Base-by-base conservation (phyloP, 2,329 filamentous ascomycete genomes). In the Diaporthe citri region DNA sequence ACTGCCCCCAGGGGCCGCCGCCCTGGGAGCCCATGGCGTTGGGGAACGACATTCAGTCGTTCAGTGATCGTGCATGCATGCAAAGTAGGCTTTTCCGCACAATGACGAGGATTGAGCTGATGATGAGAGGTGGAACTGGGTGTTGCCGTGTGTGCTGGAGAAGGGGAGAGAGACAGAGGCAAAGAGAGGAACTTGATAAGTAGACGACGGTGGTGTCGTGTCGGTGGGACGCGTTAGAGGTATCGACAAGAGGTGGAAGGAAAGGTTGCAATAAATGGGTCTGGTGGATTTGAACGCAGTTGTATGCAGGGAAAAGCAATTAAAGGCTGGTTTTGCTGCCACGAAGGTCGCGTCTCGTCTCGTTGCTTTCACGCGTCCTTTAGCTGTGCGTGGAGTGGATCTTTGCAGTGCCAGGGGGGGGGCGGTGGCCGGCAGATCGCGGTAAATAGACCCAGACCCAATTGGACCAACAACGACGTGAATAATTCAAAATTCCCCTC, bases 11-110 rank as follows among this genome's bases (percentile, higher is more conserved):
- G 62, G 74, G 31, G 31, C 46, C 71, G 59, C 74, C 51, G 15
- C 74, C 72, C 31, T 74, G 76, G 71, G 76, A 75, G 74, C 59
- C 79, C 81, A 82, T 83, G 69, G 74, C 69, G 72, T 70, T 76
- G 56, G 75, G 51, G 64, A 75, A 75, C 56, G 75, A 76, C 75
- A 76, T 76, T 64, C 59, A 39, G 62, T 52, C 41, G 25, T 71
- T 59, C 75, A 75, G 36, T 55, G 62, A 43, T 59, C 51, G 72
- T 71, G 52, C 71, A 74, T 52, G 64, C 64, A 69, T 69, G 64
- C 48, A 69, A 69, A 15, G 31, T 70, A 39, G 56, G 22, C 43
- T 25, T 8, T 56, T 31, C 36, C 39, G 36, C 57, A 43, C 36
- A 28, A 41, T n/a, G 59, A 56, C 51, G 71, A 64, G 17, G 36